These are phyloP conservation scores for Pleodorina starrii DNA, from an alignment of 139 green algal genomes.

Conservation along the genomic window DNA sequence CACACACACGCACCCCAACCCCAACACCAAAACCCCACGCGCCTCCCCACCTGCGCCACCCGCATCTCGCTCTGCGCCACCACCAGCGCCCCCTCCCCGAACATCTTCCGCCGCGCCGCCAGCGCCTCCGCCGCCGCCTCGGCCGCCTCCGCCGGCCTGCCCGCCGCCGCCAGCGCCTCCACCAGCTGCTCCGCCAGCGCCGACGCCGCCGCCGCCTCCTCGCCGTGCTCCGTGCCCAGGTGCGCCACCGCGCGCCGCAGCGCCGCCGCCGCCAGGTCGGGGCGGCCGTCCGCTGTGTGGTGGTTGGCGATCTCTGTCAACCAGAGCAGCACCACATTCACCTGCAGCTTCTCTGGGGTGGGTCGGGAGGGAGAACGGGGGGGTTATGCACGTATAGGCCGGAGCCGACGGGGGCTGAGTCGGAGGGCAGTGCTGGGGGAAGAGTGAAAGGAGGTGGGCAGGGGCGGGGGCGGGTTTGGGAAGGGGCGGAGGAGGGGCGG, in stretches of 20 bases:
- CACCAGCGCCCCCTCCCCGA: conserved; percentile 32
- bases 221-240: conserved; percentile 45
- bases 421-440: too few species aligned
- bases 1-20: too few species aligned
- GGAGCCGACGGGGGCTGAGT: too few species aligned
- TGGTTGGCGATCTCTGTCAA: conserved; percentile 28
- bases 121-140: conserved; percentile 33
- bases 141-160: conserved; percentile 4
- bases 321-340: conserved; percentile 51
- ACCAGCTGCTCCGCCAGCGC: conserved; percentile 33
- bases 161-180: background rate
- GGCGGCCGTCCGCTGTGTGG: conserved; percentile 22
- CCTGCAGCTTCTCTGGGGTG: conserved; percentile 59
- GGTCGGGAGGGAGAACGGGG: too few species aligned
- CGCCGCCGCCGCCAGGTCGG: background rate
- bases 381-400: too few species aligned
- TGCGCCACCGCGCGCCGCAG: conserved; percentile 47
- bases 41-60: conserved; percentile 13
- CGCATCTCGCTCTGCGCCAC: conserved; percentile 24
- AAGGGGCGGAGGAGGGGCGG: too few species aligned
- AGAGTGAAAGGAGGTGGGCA: too few species aligned
- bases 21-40: too few species aligned
- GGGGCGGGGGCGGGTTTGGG: too few species aligned
- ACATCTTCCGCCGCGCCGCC: conserved; percentile 24
- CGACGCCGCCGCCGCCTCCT: conserved; percentile 28